Evolutionary conservation across 208 protist species (phyloP).

Genomic region (Porcisia hertigi): DNA sequence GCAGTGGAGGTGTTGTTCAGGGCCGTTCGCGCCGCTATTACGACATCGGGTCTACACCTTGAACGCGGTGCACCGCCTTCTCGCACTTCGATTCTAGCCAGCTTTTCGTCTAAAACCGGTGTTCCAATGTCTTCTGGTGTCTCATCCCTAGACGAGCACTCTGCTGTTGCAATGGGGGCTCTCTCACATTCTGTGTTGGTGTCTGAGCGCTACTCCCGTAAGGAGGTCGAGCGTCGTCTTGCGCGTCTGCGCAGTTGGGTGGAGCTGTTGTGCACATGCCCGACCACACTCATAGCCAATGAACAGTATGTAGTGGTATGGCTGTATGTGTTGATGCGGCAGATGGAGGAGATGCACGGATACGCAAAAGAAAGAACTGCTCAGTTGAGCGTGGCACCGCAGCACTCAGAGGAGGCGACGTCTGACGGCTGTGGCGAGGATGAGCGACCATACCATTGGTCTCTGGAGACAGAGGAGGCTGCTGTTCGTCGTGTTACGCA

Average conservation of each 20-base stretch:
- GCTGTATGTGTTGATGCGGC: conserved; percentile 27
- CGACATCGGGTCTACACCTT: not conserved
- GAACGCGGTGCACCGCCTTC: not conserved
- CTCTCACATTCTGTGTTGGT: not conserved
- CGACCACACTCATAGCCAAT: conserved; percentile 8
- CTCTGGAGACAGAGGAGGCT: conserved; percentile 2
- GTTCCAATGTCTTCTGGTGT: not conserved
- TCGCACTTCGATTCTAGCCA: not conserved
- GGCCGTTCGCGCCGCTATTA: conserved; percentile 2
- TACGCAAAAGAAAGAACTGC: not conserved
- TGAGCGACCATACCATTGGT: not conserved
- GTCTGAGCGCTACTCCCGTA: not conserved
- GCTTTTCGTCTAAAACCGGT: not conserved
- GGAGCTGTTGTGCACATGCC: conserved; percentile 18
- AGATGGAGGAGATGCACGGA: conserved; percentile 25
- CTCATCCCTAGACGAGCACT: not conserved
- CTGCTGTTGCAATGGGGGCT: not conserved
- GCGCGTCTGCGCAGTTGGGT: conserved; percentile 14
- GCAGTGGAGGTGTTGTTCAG: not conserved
- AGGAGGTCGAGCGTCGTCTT: not conserved
- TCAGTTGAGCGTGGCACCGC: not conserved
- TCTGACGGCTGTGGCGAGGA: not conserved
- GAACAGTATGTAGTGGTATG: conserved; percentile 19
- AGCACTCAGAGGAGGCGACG: not conserved
- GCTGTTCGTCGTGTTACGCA: conserved; percentile 12